These are phyloP conservation scores for Priceomyces castillae DNA, from an alignment of 805 yeast genomes.

Conservation along the genomic window DNA sequence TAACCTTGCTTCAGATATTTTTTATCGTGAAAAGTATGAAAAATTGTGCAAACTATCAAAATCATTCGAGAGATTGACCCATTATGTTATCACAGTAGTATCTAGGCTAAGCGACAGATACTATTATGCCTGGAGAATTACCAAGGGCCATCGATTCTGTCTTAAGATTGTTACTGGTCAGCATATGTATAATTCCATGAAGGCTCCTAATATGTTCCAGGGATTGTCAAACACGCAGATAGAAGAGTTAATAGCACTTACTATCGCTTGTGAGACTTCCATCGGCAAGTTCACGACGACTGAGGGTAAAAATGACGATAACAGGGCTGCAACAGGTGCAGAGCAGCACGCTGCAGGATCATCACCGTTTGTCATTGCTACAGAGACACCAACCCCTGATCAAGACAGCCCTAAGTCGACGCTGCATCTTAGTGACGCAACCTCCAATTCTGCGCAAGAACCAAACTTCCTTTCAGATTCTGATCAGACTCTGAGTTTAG, in stretches of 20 bases:
- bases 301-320: not conserved
- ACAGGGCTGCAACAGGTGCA: too few species aligned
- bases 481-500: conserved; percentile 1
- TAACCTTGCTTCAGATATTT: conserved; percentile 13
- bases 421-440: too few species aligned
- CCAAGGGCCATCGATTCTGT: conserved; percentile 52
- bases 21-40: conserved; percentile 20
- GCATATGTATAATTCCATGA: conserved; percentile 19
- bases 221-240: not conserved
- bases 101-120: conserved; percentile 53
- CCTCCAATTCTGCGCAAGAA: not conserved
- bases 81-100: conserved; percentile 21
- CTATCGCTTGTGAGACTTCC: not conserved
- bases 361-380: too few species aligned
- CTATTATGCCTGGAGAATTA: conserved; percentile 66
- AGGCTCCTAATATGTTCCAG: not conserved
- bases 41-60: conserved; percentile 26
- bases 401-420: too few species aligned
- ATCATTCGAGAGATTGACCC: conserved; percentile 18
- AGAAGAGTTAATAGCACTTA: conserved; percentile 5
- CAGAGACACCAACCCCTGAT: too few species aligned
- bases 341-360: too few species aligned
- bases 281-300: not conserved
- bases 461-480: not conserved
- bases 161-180: conserved; percentile 31